Base-by-base conservation (phyloP, 768 basidiomycete genomes). In the Termitomyces sp. region DNA sequence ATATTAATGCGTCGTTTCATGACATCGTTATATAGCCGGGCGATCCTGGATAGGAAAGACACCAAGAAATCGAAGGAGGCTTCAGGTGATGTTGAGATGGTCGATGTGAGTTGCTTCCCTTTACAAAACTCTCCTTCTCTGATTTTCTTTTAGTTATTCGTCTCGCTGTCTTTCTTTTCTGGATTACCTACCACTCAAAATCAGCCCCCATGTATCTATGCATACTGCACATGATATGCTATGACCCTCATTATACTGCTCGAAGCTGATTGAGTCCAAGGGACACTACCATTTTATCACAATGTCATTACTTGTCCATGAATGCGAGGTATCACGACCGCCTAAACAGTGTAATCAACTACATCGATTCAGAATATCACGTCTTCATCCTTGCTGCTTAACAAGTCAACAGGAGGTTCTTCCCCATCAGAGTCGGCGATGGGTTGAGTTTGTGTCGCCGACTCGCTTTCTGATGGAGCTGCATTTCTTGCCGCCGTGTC, bases 301-400 rank as follows among this genome's bases (percentile, higher is more conserved):
- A 27, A 30, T 27, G 37, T 52, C 27, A 30, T 14, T 30, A n/a
- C 18, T 40, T 40, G 51, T 52, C 18, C 50, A 37, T 24, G 14
- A 24, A 50, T 37, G 49, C 34, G 18, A 54, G 46, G 55, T 61
- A 62, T 59, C 49, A 60, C n/a, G 27, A 27, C 18, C 24, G 36
- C 34, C 24, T 27, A 56, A n/a, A 51, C 32, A 57, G 42, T 61
- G 49, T n/a, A 50, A 51, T 18, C 6, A 12, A 24, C 13, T 62
- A 52, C 24, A 30, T 4, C 37, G 2, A 18, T 16, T 81, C 71
- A 97, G 78, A 98, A 98, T 71, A 98, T 97, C 49, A 98, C 85
- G 74, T 98, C 95, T 55, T 84, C 85, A 68, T 98, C 95, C 71
- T 93, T 96, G 63, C 84, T 89, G 64, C 84, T 88, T 57, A 98